Base-by-base conservation (phyloP, 805 yeast genomes). In the Starmerella bombi region DNA sequence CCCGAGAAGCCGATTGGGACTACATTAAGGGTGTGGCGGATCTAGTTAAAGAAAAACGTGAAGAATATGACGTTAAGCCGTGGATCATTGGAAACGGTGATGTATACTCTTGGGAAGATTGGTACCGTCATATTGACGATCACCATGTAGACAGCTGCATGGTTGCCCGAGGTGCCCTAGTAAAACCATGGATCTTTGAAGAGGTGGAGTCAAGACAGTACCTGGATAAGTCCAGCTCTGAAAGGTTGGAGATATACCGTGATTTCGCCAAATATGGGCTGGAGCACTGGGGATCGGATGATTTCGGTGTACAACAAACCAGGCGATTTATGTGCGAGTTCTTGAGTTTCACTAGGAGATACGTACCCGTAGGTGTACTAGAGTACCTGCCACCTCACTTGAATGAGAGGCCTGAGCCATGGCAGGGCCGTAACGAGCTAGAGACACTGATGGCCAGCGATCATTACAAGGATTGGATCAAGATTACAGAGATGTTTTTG, bases 171-270 rank as follows among this genome's bases (percentile, higher is more conserved):
- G 98, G 97, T 41, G 97, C 97, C 2, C 70, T 91, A 49, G 86
- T 91, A 58, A 91, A 91, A 62, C 99, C 99, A 27, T 91, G 99
- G 99, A 82, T 91, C 38, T 91, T 88, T 52, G 96, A 91, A 64
- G 99, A 91, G 62, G 73, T 91, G 42, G 93, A 88, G 43, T 68
- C 88, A 5, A 75, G 77, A 53, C 97, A 91, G 60, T 77, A 84
- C 59, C 62, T 91, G 47, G 99, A 91, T 60, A 91, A 88, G 63
- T 67, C 83, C 2, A 77, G 94, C n/a, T 66, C 78, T 17, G 96
- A 91, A 62, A 73, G 99, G 59, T 70, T 91, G 42, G 93, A 77
- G 28, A 72, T 79, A 32, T 60, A 88, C 53, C 66, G 67, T 48
- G 70, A 69, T 38, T 91, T 76, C 57, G 75, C 93, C 3, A 63